Conservation (phyloP, 176 grass and related monocot species). For the maize (Zea mays) region DNA sequence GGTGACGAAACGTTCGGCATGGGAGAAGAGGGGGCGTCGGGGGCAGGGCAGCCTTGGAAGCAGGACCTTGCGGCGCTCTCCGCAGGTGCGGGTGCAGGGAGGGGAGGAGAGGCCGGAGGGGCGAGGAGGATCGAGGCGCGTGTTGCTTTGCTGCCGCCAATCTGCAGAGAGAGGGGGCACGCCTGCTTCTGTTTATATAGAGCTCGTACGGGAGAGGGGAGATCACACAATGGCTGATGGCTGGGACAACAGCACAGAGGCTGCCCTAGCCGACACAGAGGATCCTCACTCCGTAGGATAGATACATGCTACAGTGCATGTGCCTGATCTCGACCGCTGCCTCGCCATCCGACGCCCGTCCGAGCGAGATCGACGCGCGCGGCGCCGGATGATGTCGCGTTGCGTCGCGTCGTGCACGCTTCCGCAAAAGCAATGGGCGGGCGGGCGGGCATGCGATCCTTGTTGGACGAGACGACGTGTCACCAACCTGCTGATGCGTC, state of each 20-base stretch:
- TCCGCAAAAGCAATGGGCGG: background rate
- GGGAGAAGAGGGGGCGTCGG: background rate
- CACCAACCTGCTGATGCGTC: conserved; percentile 19
- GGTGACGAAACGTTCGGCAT: background rate
- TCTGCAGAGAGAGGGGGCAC: background rate
- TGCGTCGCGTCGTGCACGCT: background rate
- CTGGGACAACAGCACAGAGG: background rate
- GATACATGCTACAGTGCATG: background rate
- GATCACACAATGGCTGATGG: background rate
- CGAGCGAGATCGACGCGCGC: background rate
- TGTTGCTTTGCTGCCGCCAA: conserved; percentile 8
- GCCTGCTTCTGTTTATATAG: conserved; percentile 25
- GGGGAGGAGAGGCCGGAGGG: background rate
- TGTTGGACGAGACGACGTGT: conserved; percentile 17
- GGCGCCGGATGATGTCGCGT: background rate
- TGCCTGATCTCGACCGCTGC: background rate
- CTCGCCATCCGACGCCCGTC: conserved; percentile 11
- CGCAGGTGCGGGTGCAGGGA: background rate
- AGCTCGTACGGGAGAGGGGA: conserved; percentile 24
- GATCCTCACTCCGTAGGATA: background rate
- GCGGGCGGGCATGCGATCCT: background rate
- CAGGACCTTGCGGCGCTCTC: conserved; percentile 49
- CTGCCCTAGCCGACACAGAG: background rate
- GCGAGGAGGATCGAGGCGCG: conserved; percentile 35
- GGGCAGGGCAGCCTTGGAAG: conserved; percentile 34